phyloP scores from a whole-genome alignment of 2,329 filamentous ascomycete genomes.

The Plectosphaerella sp. region DNA sequence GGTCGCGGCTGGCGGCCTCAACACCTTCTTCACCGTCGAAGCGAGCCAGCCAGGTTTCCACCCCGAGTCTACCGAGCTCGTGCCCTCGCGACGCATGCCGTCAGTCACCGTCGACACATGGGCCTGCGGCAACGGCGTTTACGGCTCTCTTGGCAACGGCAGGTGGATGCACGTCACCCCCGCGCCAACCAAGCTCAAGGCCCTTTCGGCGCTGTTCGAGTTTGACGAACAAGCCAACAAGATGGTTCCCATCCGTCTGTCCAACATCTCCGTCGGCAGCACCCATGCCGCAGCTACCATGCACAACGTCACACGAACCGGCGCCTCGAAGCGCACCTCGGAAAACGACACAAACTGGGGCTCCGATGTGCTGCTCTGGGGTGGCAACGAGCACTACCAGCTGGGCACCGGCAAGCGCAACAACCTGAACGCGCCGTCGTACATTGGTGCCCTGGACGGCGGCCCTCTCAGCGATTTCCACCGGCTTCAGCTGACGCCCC shows the following conservation, averaged over 20 bases:
- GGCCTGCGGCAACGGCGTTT: slow-evolving; percentile 82
- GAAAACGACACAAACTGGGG: slow-evolving; percentile 81
- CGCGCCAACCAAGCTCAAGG: slow-evolving; percentile 74
- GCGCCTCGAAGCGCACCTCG: slow-evolving; percentile 42
- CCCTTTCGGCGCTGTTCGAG: slow-evolving; percentile 78
- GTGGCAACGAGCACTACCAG: slow-evolving; percentile 90
- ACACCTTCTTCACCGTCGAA: slow-evolving; percentile 84
- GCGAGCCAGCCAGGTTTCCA: slow-evolving; percentile 54
- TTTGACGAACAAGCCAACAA: slow-evolving; percentile 71
- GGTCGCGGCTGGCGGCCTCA: slow-evolving; percentile 80
- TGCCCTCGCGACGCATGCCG: slow-evolving; percentile 24
- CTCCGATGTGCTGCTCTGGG: slow-evolving; percentile 87
- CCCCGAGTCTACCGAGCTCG: slow-evolving; percentile 9
- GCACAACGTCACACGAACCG: slow-evolving; percentile 70
- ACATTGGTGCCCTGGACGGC: slow-evolving; percentile 72
- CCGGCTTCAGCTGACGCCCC: slow-evolving; percentile 76
- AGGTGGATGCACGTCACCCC: slow-evolving; percentile 85
- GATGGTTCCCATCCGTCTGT: slow-evolving; percentile 73
- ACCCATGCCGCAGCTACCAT: slow-evolving; percentile 81
- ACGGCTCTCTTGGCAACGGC: slow-evolving; percentile 77
- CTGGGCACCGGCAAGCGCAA: slow-evolving; percentile 86
- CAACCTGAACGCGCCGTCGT: slow-evolving; percentile 70
- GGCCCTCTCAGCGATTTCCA: slow-evolving; percentile 45
- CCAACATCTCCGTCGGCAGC: slow-evolving; percentile 67
- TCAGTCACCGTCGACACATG: slow-evolving; percentile 70